These are phyloP conservation scores for Mercurialis annua DNA, from an alignment of 345 rosid species.

Conservation along the genomic window DNA sequence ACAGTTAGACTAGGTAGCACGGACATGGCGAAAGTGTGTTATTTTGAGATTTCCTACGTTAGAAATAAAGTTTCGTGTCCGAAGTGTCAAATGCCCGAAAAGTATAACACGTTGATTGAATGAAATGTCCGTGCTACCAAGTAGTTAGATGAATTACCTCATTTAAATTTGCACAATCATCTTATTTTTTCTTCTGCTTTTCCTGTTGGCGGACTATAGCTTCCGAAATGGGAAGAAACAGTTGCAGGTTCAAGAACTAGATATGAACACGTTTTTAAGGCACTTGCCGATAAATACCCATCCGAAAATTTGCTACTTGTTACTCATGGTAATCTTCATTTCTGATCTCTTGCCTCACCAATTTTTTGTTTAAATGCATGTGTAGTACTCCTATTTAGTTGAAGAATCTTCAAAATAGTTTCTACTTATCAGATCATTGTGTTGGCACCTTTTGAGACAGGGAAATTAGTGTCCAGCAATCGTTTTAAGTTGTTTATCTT, in stretches of 20 bases:
- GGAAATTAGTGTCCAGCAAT: background rate
- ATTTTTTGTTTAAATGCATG: too few species aligned
- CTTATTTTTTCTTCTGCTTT: background rate
- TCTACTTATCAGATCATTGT: background rate
- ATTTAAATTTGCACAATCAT: background rate
- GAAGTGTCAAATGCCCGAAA: too few species aligned
- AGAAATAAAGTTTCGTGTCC: too few species aligned
- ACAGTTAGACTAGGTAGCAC: too few species aligned
- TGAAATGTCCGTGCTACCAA: too few species aligned
- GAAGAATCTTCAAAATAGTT: background rate
- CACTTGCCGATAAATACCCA: slow-evolving; percentile 75
- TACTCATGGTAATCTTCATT: slow-evolving; percentile 63
- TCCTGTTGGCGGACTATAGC: slow-evolving; percentile 32
- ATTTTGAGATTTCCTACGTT: too few species aligned
- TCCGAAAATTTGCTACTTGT: slow-evolving; percentile 71
- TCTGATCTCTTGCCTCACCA: background rate
- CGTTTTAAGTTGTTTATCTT: background rate
- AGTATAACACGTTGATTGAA: too few species aligned
- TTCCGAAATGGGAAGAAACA: slow-evolving; percentile 76
- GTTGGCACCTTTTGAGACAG: background rate
- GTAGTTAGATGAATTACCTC: too few species aligned
- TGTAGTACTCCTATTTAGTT: background rate
- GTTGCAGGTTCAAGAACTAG: slow-evolving; percentile 43
- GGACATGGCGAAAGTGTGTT: too few species aligned
- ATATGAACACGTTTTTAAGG: slow-evolving; percentile 49